Percentiles rank a stretch among this genome's conserved stretches.
phyloP scores from a whole-genome alignment of 768 basidiomycete species.

The Russula compacta region DNA sequence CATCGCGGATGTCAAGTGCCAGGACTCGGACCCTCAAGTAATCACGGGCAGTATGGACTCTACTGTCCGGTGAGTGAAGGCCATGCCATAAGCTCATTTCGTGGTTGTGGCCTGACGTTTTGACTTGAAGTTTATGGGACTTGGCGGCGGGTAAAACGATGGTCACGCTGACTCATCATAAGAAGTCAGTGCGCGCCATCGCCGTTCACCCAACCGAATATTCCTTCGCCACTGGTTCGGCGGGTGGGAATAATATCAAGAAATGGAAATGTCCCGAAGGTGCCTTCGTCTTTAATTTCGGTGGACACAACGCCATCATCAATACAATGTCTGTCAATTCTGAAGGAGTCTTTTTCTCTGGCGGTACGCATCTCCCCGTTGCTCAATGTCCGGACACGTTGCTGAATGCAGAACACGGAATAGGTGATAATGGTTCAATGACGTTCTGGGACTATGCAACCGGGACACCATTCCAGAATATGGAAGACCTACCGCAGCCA shows the following conservation, averaged over 20 bases:
- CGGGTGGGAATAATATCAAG: slow-evolving; percentile 99
- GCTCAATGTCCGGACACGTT: neutral
- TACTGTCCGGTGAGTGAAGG: slow-evolving; percentile 63
- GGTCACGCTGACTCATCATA: slow-evolving; percentile 97
- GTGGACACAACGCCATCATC: slow-evolving; percentile 95
- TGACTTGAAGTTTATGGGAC: slow-evolving; percentile 72
- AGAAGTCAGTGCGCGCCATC: slow-evolving; percentile 91
- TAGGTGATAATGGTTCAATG: slow-evolving; percentile 87
- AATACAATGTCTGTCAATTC: slow-evolving; percentile 90
- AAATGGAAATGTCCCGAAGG: slow-evolving; percentile 99
- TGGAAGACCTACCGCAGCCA: slow-evolving; percentile 91
- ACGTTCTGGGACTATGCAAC: slow-evolving; percentile 94
- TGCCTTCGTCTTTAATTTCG: slow-evolving; percentile 90
- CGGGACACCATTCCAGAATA: slow-evolving; percentile 88
- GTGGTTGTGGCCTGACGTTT: slow-evolving; percentile 1
- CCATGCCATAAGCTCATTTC: neutral
- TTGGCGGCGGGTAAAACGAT: slow-evolving; percentile 95
- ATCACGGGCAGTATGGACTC: slow-evolving; percentile 99
- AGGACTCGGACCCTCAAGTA: slow-evolving; percentile 96
- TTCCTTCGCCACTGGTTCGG: slow-evolving; percentile 89
- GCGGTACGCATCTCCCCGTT: slow-evolving; percentile 45
- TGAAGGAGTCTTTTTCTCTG: slow-evolving; percentile 96
- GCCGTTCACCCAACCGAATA: slow-evolving; percentile 96
- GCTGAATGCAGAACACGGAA: neutral
- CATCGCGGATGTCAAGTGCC: slow-evolving; percentile 91